These are phyloP conservation scores for Alternaria sp. DNA, from an alignment of 2,329 filamentous ascomycete species.

Conservation along the genomic window DNA sequence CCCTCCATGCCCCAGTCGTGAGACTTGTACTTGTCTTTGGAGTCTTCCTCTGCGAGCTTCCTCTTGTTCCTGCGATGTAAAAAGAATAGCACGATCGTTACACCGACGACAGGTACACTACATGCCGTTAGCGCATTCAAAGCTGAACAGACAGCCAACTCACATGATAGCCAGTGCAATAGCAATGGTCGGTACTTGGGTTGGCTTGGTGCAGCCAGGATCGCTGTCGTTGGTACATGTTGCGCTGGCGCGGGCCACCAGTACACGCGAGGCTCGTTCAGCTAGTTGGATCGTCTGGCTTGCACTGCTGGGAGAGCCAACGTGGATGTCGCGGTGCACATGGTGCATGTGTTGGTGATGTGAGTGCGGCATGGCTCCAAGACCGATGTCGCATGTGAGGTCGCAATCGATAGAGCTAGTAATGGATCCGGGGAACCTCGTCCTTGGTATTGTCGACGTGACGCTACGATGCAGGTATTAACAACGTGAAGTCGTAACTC, in stretches of 20 bases:
- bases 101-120: slow-evolving; percentile 77
- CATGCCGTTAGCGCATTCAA: slow-evolving; percentile 27
- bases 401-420: slow-evolving; percentile 17
- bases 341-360: slow-evolving; percentile 43
- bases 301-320: slow-evolving; percentile 22
- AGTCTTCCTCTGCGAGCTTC: slow-evolving; percentile 77
- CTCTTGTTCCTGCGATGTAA: slow-evolving; percentile 80
- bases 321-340: slow-evolving; percentile 27
- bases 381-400: slow-evolving; percentile 25
- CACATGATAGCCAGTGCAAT: slow-evolving; percentile 46
- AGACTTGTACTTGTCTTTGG: slow-evolving; percentile 84
- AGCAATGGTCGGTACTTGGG: slow-evolving; percentile 37
- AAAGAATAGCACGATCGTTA: slow-evolving; percentile 71
- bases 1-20: slow-evolving; percentile 86
- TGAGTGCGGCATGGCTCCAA: slow-evolving; percentile 36
- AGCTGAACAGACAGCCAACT: slow-evolving; percentile 2
- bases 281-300: slow-evolving; percentile 25
- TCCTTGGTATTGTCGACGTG: slow-evolving; percentile 8
- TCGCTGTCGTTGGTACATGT: slow-evolving; percentile 44
- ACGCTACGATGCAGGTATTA: slow-evolving; percentile 32
- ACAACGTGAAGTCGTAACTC: slow-evolving; percentile 45
- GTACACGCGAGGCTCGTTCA: slow-evolving; percentile 32
- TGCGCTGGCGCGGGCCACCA: slow-evolving; percentile 30
- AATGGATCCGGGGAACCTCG: slow-evolving; percentile 26
- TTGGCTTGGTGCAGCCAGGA: slow-evolving; percentile 45